These are phyloP conservation scores for Aureoboletus auriporus DNA, from an alignment of 768 basidiomycete species.

Conservation along the genomic window DNA sequence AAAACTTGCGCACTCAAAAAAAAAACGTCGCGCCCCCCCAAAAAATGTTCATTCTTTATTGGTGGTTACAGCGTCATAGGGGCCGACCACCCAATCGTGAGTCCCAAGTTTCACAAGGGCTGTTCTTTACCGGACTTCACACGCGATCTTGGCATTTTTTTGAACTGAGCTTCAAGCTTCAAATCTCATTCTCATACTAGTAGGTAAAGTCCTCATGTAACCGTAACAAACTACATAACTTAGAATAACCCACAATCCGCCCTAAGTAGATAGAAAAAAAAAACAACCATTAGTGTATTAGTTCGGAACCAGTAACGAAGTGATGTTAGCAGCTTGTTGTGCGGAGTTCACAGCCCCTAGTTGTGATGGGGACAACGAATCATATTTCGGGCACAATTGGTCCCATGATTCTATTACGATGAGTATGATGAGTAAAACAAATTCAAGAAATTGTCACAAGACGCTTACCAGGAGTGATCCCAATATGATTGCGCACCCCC, in stretches of 20 bases:
- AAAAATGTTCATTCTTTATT: too few relatives aligned
- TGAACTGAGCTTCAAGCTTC: too few relatives aligned
- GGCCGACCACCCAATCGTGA: too few relatives aligned
- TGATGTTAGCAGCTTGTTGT: slow-evolving; percentile 19
- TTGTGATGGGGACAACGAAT: slow-evolving; percentile 17
- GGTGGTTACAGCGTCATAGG: too few relatives aligned
- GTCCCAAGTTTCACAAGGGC: too few relatives aligned
- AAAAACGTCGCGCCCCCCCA: too few relatives aligned
- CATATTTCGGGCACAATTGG: slow-evolving; percentile 21
- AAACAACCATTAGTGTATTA: not conserved
- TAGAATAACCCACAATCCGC: too few relatives aligned
- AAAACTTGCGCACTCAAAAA: too few relatives aligned
- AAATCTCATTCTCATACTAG: too few relatives aligned
- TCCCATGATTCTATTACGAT: slow-evolving; percentile 20
- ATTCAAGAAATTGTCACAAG: not conserved
- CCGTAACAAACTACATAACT: not conserved
- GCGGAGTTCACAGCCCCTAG: slow-evolving; percentile 17
- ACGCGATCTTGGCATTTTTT: too few relatives aligned
- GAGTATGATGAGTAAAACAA: not conserved
- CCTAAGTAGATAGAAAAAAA: not conserved
- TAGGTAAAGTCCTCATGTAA: too few relatives aligned
- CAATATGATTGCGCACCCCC: slow-evolving; percentile 13
- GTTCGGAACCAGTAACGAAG: slow-evolving; percentile 11
- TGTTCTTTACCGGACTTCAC: too few relatives aligned
- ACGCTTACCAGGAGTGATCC: slow-evolving; percentile 13